Conservation (phyloP, 805 yeast species). For the Candida andamanensis region DNA sequence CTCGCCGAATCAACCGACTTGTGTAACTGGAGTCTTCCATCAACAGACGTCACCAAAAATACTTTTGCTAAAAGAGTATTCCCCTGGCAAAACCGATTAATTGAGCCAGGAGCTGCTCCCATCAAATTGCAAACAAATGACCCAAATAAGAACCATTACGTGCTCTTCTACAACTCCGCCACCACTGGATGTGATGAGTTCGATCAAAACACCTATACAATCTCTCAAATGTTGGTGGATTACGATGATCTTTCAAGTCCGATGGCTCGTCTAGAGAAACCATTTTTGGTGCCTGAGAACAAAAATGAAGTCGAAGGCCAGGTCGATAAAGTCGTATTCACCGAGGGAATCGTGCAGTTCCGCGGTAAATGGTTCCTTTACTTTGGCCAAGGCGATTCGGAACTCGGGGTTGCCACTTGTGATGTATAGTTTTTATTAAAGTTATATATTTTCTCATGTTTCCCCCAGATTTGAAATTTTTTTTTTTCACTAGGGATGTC, state of each 20-base stretch:
- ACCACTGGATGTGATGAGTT: conserved; percentile 33
- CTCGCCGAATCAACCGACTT: conserved; percentile 33
- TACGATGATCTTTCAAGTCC: conserved; percentile 36
- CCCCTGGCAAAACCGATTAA: conserved; percentile 29
- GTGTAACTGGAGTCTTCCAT: conserved; percentile 25
- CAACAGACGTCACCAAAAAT: conserved; percentile 15
- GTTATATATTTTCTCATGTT: not conserved
- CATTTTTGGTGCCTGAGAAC: conserved; percentile 29
- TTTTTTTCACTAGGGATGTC: conserved; percentile 4
- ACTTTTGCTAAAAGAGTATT: conserved; percentile 24
- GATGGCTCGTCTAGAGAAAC: conserved; percentile 31
- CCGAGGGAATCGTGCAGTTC: conserved; percentile 40
- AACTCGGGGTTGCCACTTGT: conserved; percentile 38
- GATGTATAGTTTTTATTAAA: conserved; percentile 8
- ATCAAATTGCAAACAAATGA: conserved; percentile 21
- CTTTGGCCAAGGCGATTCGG: conserved; percentile 41
- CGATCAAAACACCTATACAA: conserved; percentile 26
- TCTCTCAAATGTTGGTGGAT: conserved; percentile 38
- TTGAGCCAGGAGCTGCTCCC: conserved; percentile 41
- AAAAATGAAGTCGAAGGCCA: conserved; percentile 34
- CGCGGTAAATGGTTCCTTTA: conserved; percentile 38
- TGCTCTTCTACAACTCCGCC: conserved; percentile 34
- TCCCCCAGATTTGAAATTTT: not conserved
- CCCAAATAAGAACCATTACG: conserved; percentile 27
- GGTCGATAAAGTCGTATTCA: conserved; percentile 38